Percentiles rank a stretch among this genome's conserved stretches.
Conservation (phyloP, 768 basidiomycete species). For the Tubosaeta brunneosetosa region DNA sequence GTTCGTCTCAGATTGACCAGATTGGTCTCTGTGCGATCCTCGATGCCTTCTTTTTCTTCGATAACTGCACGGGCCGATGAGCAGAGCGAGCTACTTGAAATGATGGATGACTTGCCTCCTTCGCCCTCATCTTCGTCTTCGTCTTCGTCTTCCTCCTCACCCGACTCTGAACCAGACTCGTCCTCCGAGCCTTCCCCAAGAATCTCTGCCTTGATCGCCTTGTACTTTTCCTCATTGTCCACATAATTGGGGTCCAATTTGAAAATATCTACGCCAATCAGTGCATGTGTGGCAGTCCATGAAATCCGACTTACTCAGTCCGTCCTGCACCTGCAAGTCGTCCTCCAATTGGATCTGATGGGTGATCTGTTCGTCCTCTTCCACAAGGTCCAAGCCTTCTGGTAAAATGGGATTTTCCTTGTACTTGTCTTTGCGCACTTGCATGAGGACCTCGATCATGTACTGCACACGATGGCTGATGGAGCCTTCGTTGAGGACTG, state of each 20-base stretch:
- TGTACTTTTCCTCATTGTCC: slow-evolving; percentile 94
- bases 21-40: slow-evolving; percentile 93
- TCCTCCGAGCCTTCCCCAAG: slow-evolving; percentile 83
- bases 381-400: slow-evolving; percentile 93
- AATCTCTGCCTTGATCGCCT: slow-evolving; percentile 87
- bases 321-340: slow-evolving; percentile 90
- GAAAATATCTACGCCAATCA: slow-evolving; percentile 72
- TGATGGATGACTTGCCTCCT: slow-evolving; percentile 24
- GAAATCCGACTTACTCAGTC: slow-evolving; percentile 64
- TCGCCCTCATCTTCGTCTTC: slow-evolving; percentile 56
- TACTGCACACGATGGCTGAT: slow-evolving; percentile 98
- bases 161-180: slow-evolving; percentile 60
- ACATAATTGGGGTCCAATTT: slow-evolving; percentile 85
- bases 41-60: slow-evolving; percentile 82
- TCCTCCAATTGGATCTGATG: slow-evolving; percentile 91
- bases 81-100: slow-evolving; percentile 24
- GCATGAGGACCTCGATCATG: slow-evolving; percentile 99
- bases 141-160: slow-evolving; percentile 62
- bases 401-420: slow-evolving; percentile 96
- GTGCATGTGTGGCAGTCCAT: slow-evolving; percentile 4
- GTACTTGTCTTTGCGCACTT: slow-evolving; percentile 97
- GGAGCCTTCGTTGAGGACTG: slow-evolving; percentile 89
- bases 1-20: slow-evolving; percentile 89
- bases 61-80: slow-evolving; percentile 41
- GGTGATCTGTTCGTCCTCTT: slow-evolving; percentile 97